phyloP scores from a whole-genome alignment of 176 grass and related monocot species.

The Hsuehochloa calcarea region DNA sequence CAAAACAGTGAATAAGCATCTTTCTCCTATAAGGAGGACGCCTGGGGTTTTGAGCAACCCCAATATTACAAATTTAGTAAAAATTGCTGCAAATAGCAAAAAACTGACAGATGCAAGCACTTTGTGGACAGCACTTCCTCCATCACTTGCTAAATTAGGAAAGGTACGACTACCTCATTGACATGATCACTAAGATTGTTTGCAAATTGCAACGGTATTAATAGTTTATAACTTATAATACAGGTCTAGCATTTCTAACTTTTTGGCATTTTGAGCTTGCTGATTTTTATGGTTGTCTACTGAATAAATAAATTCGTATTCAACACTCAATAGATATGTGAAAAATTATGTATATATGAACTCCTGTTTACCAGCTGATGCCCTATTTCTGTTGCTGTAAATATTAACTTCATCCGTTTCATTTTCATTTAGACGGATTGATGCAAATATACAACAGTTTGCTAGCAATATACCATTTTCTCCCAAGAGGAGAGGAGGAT shows the following conservation, averaged over 20 bases:
- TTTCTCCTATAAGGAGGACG: conserved; percentile 46
- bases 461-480: conserved; percentile 3
- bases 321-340: neutral
- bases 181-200: neutral
- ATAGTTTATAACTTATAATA: neutral
- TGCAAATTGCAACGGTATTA: neutral
- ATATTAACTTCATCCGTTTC: neutral
- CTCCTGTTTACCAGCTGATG: neutral
- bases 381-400: conserved; percentile 8
- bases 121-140: conserved; percentile 66
- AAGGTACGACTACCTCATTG: conserved; percentile 52
- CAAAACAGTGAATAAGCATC: conserved; percentile 40
- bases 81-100: conserved; percentile 65
- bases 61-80: conserved; percentile 76
- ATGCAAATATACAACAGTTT: neutral
- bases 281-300: neutral
- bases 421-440: neutral
- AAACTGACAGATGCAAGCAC: conserved; percentile 61
- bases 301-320: neutral
- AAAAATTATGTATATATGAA: neutral
- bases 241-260: conserved; percentile 8
- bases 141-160: conserved; percentile 74
- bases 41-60: conserved; percentile 49
- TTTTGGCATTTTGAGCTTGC: conserved; percentile 9
- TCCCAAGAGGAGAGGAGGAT: neutral